Conservation (phyloP, 2,329 filamentous ascomycete genomes). For the Fusarium sulawesiense region DNA sequence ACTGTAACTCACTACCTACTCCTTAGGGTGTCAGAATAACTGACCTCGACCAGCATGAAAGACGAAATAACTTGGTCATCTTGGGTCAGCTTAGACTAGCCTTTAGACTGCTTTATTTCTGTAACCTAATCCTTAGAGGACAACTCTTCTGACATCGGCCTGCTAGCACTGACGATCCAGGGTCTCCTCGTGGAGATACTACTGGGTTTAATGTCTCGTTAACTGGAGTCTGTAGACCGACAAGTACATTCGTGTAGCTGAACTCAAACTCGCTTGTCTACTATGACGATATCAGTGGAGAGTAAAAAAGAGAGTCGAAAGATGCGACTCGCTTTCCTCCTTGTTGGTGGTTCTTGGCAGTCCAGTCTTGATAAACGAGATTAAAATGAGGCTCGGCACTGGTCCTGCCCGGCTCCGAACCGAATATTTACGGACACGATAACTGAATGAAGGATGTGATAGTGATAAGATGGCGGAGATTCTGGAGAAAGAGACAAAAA, state of each 20-base stretch:
- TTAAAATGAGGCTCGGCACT: constrained; percentile 14
- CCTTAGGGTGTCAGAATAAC: too few relatives aligned
- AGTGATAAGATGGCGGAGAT: neutral
- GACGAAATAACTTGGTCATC: too few relatives aligned
- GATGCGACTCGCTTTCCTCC: constrained; percentile 17
- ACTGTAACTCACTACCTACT: neutral
- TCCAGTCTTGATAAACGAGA: constrained; percentile 29
- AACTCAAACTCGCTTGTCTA: neutral
- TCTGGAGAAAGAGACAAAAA: neutral
- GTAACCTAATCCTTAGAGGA: too few relatives aligned
- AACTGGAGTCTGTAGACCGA: neutral
- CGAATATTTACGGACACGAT: constrained; percentile 30
- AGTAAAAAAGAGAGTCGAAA: constrained; percentile 7
- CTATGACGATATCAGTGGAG: constrained; percentile 30
- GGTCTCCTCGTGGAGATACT: constrained; percentile 28
- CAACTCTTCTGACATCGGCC: too few relatives aligned
- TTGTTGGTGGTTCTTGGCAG: constrained; percentile 15
- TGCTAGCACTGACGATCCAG: constrained; percentile 31
- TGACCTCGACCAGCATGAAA: too few relatives aligned
- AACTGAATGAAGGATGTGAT: neutral
- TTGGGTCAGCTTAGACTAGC: too few relatives aligned
- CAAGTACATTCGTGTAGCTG: constrained; percentile 9
- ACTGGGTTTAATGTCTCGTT: neutral
- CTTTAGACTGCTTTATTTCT: too few relatives aligned
- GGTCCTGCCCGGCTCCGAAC: constrained; percentile 21